Conservation (phyloP, 2,329 filamentous ascomycete species). For the Remersonia thermophila region DNA sequence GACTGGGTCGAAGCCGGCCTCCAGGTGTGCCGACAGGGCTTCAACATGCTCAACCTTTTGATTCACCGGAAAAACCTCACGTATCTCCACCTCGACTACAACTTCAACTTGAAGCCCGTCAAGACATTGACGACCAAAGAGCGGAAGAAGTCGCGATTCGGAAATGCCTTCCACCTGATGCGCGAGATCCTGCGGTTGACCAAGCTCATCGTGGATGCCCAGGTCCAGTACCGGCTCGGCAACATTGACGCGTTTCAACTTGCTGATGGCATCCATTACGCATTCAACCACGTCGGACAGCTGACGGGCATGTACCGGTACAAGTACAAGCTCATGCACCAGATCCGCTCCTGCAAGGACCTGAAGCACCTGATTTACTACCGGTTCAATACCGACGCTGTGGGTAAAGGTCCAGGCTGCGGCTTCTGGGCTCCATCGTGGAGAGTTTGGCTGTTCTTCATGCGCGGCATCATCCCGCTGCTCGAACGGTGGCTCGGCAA, state of each 20-base stretch:
- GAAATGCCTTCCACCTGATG: slow-evolving; percentile 98
- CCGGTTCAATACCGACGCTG: slow-evolving; percentile 91
- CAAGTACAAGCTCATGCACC: slow-evolving; percentile 99
- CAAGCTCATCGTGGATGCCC: slow-evolving; percentile 95
- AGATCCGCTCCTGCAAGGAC: slow-evolving; percentile 98
- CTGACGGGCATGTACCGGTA: slow-evolving; percentile 99
- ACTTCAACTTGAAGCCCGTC: slow-evolving; percentile 98
- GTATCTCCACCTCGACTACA: slow-evolving; percentile 96
- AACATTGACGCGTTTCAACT: slow-evolving; percentile 99
- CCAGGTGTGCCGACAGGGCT: slow-evolving; percentile 94
- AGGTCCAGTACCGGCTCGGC: slow-evolving; percentile 92
- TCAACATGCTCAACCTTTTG: slow-evolving; percentile 96
- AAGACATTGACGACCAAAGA: slow-evolving; percentile 98
- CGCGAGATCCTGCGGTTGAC: slow-evolving; percentile 91
- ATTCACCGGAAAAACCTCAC: slow-evolving; percentile 98
- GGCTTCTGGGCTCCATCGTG: slow-evolving; percentile 99
- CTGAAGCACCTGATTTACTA: slow-evolving; percentile 99
- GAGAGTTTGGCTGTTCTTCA: slow-evolving; percentile 98
- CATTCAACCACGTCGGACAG: slow-evolving; percentile 97
- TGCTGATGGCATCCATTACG: slow-evolving; percentile 96
- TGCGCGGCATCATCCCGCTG: slow-evolving; percentile 93
- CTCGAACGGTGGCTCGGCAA: slow-evolving; percentile 97
- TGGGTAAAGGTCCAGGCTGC: slow-evolving; percentile 94
- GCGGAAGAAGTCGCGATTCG: slow-evolving; percentile 97
- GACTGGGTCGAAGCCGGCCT: slow-evolving; percentile 98